Evolutionary conservation across 78 protist species (phyloP), one percentile per base, ranked within the genome.

Genomic region (Speleostelium caveatum): DNA sequence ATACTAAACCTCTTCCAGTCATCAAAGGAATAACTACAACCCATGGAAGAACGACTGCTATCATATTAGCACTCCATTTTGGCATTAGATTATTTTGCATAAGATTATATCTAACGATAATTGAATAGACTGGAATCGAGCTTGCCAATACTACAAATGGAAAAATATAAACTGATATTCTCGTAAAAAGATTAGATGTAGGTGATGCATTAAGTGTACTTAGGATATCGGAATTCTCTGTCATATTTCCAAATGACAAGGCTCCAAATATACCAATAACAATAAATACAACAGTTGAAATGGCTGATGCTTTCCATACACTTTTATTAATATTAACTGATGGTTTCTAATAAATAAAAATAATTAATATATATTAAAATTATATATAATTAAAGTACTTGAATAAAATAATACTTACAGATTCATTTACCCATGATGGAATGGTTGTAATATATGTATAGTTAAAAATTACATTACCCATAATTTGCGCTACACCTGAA

Each of bases 11-110:
- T 22, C 61, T 24, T 17, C 94, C 94, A 77, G 94, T 74, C 75
- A 72, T 77, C 30, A 88, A 88, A 38, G 85, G 87, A 21, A 88
- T 75, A 4, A 71, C 85, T 8, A 88, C 35, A 21, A 76, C 22
- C 94, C 94, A 88, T n/a, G 94, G 94, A 22, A 88, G 36, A 5
- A 88, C 28, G 2, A 88, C 94, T 2, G 89, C 75, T 2, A 76
- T 39, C 35, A 49, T 42, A 38, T 42, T 61, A 17, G 94, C 94
- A 3, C 55, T 24, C 39, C 53, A n/a, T 51, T 76, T 88, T 24
- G 69, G 60, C 58, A 76, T 3, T 1, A 88, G 26, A 17, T 69
- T 51, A 30, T 88, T 88, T 53, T 88, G 89, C 63, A 63, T 88
- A 4, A 88, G 24, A 49, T 88, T 88, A 30, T 88, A 88, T 36